Evolutionary conservation across 1,284 basidiomycete genomes (phyloP).

Genomic region (Rhodotorula sp.): DNA sequence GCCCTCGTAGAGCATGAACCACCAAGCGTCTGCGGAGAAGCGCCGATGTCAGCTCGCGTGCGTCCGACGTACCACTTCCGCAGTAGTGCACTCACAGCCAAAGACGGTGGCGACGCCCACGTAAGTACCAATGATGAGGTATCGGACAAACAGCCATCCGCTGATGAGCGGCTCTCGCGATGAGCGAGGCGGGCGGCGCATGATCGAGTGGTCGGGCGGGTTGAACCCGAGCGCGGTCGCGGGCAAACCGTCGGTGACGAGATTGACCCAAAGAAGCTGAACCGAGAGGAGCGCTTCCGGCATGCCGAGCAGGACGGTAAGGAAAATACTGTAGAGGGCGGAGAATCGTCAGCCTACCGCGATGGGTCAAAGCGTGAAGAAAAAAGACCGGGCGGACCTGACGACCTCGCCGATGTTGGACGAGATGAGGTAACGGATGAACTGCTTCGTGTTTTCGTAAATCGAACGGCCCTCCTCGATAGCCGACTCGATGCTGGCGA

Average conservation of each 20-base stretch:
- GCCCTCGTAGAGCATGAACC: constrained; percentile 87
- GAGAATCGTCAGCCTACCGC: constrained; percentile 3
- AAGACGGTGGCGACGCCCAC: constrained; percentile 94
- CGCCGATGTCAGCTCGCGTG: too few species aligned
- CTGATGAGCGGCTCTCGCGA: constrained; percentile 87
- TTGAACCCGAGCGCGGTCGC: constrained; percentile 98
- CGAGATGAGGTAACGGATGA: constrained; percentile 80
- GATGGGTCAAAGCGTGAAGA: not conserved
- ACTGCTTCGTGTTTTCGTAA: constrained; percentile 99
- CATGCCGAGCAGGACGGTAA: constrained; percentile 96
- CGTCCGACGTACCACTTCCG: constrained; percentile 53
- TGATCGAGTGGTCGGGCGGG: constrained; percentile 91
- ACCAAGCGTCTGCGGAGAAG: constrained; percentile 61
- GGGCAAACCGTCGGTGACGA: constrained; percentile 92
- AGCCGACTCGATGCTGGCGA: constrained; percentile 53
- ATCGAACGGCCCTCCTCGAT: constrained; percentile 84
- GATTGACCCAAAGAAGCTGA: constrained; percentile 95
- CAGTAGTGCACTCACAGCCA: constrained; percentile 57
- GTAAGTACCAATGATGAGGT: constrained; percentile 88
- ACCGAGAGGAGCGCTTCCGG: constrained; percentile 97
- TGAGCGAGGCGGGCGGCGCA: constrained; percentile 85
- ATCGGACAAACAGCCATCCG: constrained; percentile 93
- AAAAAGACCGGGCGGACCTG: constrained; percentile 54
- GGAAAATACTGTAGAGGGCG: constrained; percentile 68
- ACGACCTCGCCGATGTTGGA: constrained; percentile 99